A percentile compares a stretch with the other conserved stretches of the same genome.
These are phyloP conservation scores for Cytospora mali DNA, from an alignment of 2,329 filamentous ascomycete species.

Conservation along the genomic window DNA sequence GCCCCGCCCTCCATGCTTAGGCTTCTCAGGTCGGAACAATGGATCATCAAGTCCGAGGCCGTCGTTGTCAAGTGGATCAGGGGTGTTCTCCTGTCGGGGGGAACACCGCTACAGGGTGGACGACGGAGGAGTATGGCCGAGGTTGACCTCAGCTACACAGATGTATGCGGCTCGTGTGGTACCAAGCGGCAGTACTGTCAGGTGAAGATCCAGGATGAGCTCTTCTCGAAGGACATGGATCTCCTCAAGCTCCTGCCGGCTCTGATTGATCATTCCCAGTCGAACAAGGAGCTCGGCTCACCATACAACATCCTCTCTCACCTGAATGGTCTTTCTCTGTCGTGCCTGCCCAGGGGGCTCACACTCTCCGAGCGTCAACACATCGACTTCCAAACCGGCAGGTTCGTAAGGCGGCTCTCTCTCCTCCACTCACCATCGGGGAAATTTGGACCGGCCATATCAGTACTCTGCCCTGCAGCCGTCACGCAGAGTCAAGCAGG, in stretches of 20 bases:
- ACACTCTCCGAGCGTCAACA: constrained; percentile 39
- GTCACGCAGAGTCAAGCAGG: constrained; percentile 20
- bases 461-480: constrained; percentile 37
- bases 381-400: constrained; percentile 52
- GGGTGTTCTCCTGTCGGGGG: constrained; percentile 23
- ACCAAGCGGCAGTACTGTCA: background rate
- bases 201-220: background rate
- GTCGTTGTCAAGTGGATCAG: constrained; percentile 50
- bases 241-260: constrained; percentile 44
- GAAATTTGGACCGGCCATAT: constrained; percentile 51
- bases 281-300: constrained; percentile 34
- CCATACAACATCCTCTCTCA: constrained; percentile 49
- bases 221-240: constrained; percentile 11
- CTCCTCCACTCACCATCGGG: constrained; percentile 47
- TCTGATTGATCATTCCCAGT: constrained; percentile 43
- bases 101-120: background rate
- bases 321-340: constrained; percentile 43
- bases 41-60: constrained; percentile 48
- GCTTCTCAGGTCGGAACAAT: constrained; percentile 51
- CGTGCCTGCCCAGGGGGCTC: constrained; percentile 40
- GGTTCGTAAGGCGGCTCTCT: constrained; percentile 49
- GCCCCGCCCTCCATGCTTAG: constrained; percentile 46
- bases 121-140: background rate
- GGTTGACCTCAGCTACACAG: background rate
- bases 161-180: background rate